Percentiles rank a stretch among this genome's conserved stretches.
phyloP scores from a whole-genome alignment of 2,329 filamentous ascomycete species.

The Davidsoniella eucalypti region DNA sequence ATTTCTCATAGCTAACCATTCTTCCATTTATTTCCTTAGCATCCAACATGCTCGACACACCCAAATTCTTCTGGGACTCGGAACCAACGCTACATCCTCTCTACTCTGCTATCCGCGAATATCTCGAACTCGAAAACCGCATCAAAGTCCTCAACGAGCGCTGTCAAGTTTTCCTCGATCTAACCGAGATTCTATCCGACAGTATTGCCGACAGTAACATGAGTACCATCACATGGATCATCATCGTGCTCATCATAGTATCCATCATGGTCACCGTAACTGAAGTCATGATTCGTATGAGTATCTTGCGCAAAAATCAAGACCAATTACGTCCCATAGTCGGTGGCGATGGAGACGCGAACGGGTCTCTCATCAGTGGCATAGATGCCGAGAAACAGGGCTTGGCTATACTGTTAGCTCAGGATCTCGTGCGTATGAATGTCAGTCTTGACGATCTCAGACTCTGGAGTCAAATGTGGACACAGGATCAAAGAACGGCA shows the following conservation, averaged over 20 bases:
- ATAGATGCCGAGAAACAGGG: slow-evolving; percentile 22
- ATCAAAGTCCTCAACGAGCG: slow-evolving; percentile 96
- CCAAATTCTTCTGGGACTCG: slow-evolving; percentile 96
- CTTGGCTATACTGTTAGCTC: slow-evolving; percentile 25
- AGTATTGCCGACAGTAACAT: slow-evolving; percentile 88
- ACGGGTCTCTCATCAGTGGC: slow-evolving; percentile 12
- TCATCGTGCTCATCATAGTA: slow-evolving; percentile 82
- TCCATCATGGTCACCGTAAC: slow-evolving; percentile 82
- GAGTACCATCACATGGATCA: slow-evolving; percentile 93
- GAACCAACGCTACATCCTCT: slow-evolving; percentile 90
- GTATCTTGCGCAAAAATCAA: slow-evolving; percentile 39
- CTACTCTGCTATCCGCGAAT: slow-evolving; percentile 87
- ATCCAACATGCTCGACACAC: slow-evolving; percentile 88
- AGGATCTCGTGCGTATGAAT: slow-evolving; percentile 35
- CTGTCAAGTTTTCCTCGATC: slow-evolving; percentile 87
- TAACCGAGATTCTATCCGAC: slow-evolving; percentile 88
- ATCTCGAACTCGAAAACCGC: slow-evolving; percentile 89
- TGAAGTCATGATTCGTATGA: slow-evolving; percentile 77
- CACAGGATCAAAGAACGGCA: slow-evolving; percentile 13
- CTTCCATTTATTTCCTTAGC: slow-evolving; percentile 33
- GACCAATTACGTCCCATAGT: not conserved
- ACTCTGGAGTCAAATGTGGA: slow-evolving; percentile 16
- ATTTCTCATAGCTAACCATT: not conserved
- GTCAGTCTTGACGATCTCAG: slow-evolving; percentile 35
- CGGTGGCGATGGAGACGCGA: not conserved